Base-by-base conservation (phyloP, 1,284 basidiomycete genomes). In the Serendipita sp. region DNA sequence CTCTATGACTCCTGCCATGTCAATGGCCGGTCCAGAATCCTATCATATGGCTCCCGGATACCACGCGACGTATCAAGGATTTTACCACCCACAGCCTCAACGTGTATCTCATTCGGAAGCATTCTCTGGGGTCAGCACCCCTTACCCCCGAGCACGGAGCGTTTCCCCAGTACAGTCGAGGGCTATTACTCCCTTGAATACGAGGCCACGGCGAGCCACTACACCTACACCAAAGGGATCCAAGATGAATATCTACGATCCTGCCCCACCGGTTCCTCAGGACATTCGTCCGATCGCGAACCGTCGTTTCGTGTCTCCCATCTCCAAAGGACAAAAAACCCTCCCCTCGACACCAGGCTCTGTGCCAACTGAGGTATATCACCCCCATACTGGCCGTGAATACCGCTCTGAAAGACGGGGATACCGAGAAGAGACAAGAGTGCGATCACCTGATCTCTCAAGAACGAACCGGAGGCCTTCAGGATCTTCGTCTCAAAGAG, bases 61-160 rank as follows among this genome's bases (percentile, higher is more conserved):
- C 34, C 32, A 22, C 10, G 53, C 53, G 34, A n/a, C 53, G 10
- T 58, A 58, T 58, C 53, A 58, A 35, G 53, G 29, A 30, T 58
- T 26, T 58, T 32, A 58, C 34, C 53, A 58, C 53, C 53, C 53
- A 6, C 53, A 58, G 32, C 53, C 53, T 32, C 53, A 58, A 58
- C 53, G 53, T 5, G 32, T 58, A 10, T 30, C 53, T 10, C 53
- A 58, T 26, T 58, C 53, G 8, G 53, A 58, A 30, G 15, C 34
- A 34, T 58, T 26, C 53, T 58, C 53, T n/a, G 53, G 10, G 10
- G 53, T 12, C 4, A 30, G 26, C 34, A 35, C 53, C 15, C 53
- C 26, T n/a, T 35, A 58, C 29, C 53, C 53, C 8, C 26, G 53
- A 34, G 53, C 53, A 22, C 17, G 53, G 8, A 32, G 29, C 53